Evolutionary conservation across 78 protist genomes (phyloP), one percentile per base, ranked within the genome.

Genomic region (Pigoraptor vietnamica): DNA sequence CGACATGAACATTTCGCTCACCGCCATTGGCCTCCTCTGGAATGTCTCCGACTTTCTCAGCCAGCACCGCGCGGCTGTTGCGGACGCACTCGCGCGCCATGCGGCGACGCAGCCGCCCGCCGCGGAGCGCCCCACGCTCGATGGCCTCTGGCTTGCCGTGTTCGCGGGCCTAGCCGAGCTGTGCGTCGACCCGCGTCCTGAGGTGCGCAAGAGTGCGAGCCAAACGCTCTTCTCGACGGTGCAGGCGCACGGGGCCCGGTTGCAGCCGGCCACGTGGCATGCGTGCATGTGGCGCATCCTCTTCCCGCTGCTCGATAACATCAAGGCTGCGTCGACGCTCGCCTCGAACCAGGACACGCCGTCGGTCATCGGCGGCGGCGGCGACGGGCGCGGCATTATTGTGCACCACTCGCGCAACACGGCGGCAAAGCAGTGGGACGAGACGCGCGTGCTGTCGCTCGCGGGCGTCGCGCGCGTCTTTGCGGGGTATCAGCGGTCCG

Each of bases 1-100:
- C 35, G 94, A 88, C 37, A n/a, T 93, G 24, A 93, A 93, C 89
- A 88, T 93, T 19, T 37, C 91, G 2, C 89, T 93, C 36, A 93
- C 94, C 40, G 94, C 94, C 38, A 33, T 89, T 56, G 94, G 89
- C 10, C 88, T 93, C 29, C 92, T 93, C 39, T 93, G 94, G 94
- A 89, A 82, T 32, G 84, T 93, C 23, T 40, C 92, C 0, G 94
- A 93, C 92, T 89, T 40, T 67, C 37, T 93, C 37, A 6, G 9
- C 34, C 37, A 67, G 33, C 0, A 67, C 39, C 86, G 55, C 37
- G 91, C 34, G 6, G 0, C 48, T 32, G 33, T 67, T 29, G 81
- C 36, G 24, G 89, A 86, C 35, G 55, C 36, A 0, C 87, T 83
- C 38, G 36, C 87, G n/a, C 35, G 39, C 35, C 87, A 83, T 37